phyloP scores from a whole-genome alignment of 2,329 filamentous ascomycete species.

The Xylariaceae sp. region DNA sequence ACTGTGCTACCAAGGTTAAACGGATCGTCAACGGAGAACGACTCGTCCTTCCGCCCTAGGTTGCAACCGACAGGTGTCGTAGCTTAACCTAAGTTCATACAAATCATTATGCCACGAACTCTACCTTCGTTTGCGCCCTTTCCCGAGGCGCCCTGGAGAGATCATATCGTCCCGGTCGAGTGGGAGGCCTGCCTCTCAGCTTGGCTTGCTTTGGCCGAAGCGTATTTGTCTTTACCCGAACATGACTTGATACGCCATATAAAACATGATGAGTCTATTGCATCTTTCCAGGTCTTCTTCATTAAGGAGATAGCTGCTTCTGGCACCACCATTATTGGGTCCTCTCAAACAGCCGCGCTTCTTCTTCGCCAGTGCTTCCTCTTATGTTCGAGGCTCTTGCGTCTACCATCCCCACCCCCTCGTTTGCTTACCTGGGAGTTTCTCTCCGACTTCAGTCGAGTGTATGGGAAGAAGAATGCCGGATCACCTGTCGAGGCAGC shows the following conservation, averaged over 20 bases:
- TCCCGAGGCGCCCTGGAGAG: constrained; percentile 71
- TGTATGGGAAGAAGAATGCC: constrained; percentile 69
- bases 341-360: constrained; percentile 44
- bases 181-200: constrained; percentile 80
- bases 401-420: constrained; percentile 49
- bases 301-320: constrained; percentile 60
- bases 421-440: constrained; percentile 69
- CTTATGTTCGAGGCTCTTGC: constrained; percentile 65
- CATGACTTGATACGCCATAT: constrained; percentile 60
- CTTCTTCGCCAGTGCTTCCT: constrained; percentile 71
- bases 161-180: constrained; percentile 70
- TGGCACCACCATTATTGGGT: constrained; percentile 44
- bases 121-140: constrained; percentile 80
- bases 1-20: too few relatives aligned
- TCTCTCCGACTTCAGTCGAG: constrained; percentile 70
- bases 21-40: too few relatives aligned
- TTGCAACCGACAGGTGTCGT: background rate
- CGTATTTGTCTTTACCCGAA: constrained; percentile 66
- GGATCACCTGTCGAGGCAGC: constrained; percentile 56
- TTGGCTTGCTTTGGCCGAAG: constrained; percentile 73
- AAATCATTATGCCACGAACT: constrained; percentile 47
- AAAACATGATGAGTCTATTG: constrained; percentile 63
- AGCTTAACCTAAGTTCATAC: too few relatives aligned
- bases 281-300: constrained; percentile 71
- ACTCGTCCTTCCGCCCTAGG: background rate